phyloP scores from a whole-genome alignment of 495 filamentous ascomycete genomes.

The Arthonia radiata region DNA sequence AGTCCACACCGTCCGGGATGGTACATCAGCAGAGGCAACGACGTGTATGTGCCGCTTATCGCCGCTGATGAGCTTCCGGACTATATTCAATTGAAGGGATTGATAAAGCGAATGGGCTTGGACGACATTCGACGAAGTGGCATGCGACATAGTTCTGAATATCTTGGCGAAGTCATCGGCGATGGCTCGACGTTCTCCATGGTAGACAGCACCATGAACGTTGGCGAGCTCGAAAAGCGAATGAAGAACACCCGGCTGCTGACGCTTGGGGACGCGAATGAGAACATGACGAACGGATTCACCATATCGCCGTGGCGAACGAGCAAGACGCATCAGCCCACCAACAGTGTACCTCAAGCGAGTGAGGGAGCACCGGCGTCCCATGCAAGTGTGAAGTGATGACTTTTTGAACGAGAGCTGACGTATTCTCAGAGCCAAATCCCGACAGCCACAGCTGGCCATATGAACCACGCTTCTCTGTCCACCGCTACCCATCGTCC shows the following conservation, averaged over 20 bases:
- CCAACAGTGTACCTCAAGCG: too few species aligned
- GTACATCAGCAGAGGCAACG: conserved; percentile 31
- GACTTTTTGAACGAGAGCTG: not conserved
- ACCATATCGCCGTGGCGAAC: too few species aligned
- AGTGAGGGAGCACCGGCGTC: too few species aligned
- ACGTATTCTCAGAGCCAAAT: conserved; percentile 5
- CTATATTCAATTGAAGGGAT: conserved; percentile 13
- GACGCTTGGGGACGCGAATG: too few species aligned
- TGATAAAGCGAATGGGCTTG: conserved; percentile 12
- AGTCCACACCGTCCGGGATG: conserved; percentile 19
- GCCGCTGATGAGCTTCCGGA: conserved; percentile 37
- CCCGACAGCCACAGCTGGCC: conserved; percentile 4
- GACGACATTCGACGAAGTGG: conserved; percentile 19
- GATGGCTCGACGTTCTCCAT: conserved; percentile 8
- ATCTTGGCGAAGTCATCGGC: conserved; percentile 9
- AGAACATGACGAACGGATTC: too few species aligned
- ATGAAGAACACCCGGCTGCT: conserved; percentile 1
- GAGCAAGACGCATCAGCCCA: too few species aligned
- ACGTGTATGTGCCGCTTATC: conserved; percentile 33
- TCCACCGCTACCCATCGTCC: conserved; percentile 1
- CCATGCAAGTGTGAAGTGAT: too few species aligned
- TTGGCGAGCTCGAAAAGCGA: conserved; percentile 3
- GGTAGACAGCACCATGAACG: not conserved
- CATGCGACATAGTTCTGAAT: conserved; percentile 23
- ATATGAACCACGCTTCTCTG: conserved; percentile 1